Base-by-base conservation (phyloP, 345 rosid species). In the Hypericum androsaemum region DNA sequence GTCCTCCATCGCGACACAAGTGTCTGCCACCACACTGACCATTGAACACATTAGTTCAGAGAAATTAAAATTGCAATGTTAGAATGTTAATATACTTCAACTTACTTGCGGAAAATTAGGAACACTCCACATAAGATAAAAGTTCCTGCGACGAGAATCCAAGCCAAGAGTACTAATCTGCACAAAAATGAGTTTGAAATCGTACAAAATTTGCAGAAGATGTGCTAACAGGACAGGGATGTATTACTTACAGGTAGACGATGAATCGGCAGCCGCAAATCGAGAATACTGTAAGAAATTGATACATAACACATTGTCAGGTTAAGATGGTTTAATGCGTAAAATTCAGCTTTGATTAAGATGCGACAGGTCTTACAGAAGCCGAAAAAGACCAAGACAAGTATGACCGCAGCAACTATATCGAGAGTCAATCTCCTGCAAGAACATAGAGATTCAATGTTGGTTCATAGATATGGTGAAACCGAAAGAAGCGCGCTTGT, bases 1-100 rank as follows among this genome's bases (percentile, higher is more conserved):
- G 35, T 71, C 53, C 7, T 63, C 71, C 76, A 66, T 63, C 11
- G 76, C 69, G 7, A 59, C 57, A 48, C 71, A 66, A 3, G 72
- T 63, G 45, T 71, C 76, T 55, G 56, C 65, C 12, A 22, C 62
- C 40, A 48, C 57, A 63, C 76, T 66, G 32, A 53, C 0, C 1
- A 52, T 9, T 11, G 7, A 39, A 9, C 9, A 42, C 39, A 6
- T 37, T 17, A n/a, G 15, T 17, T 17, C 6, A 12, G 5, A 10
- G 13, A 38, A 4, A 22, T 22, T 22, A 4, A 22, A 22, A 22
- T 22, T 4, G 32, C 32, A 22, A 22, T 22, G 32, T 22, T n/a
- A n/a, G 32, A 22, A 22, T 22, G 32, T 22, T 22, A n/a, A 22
- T 4, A 1, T 22, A 1, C 32, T 22, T 35, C 38, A 5, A 43